Base-by-base conservation (phyloP, 805 yeast species). In the Yamadazyma philogaea region DNA sequence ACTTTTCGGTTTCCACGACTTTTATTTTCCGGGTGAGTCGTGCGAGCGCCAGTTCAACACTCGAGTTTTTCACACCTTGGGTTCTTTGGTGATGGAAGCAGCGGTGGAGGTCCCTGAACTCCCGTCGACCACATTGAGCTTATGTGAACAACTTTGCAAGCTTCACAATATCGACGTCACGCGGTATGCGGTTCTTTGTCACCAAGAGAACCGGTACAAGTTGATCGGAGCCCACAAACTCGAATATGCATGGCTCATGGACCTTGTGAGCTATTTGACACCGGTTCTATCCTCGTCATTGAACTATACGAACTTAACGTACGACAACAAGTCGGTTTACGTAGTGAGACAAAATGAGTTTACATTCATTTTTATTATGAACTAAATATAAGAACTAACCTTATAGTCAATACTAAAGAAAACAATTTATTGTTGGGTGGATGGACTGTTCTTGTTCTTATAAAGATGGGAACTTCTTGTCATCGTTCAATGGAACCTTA, bases 391-490 rank as follows among this genome's bases (percentile, higher is more conserved):
- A 32, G 33, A 33, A n/a, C 34, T 35, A 28, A 21, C 20, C 30
- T 31, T 34, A 16, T 40, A 15, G 34, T 30, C 18, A 37, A 22
- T 20, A 22, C 30, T 37, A 20, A 37, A 30, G 30, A 37, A 28
- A 30, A 28, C 27, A 12, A 14, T 30, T 7, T 14, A 18, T 8
- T n/a, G 24, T 30, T 24, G 28, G 8, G 28, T 11, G 28, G 28
- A 24, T 24, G 10, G 28, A 24, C 28, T n/a, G 28, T 24, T 24
- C 28, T 24, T 34, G 6, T 14, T 19, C 47, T 57, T 60, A 61
- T 45, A 83, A 79, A 61, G 88, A 75, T 67, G 90, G 89, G 79
- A 83, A 82, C 78, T 79, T 79, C 64, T 75, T 72, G 65, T 81
- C 84, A 64, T 76, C 71, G 54, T 52, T 63, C 43, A 70, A 63